Percentiles rank a stretch among this genome's conserved stretches.
Evolutionary conservation across 768 basidiomycete species (phyloP).

Genomic region (Amanita rubescens): DNA sequence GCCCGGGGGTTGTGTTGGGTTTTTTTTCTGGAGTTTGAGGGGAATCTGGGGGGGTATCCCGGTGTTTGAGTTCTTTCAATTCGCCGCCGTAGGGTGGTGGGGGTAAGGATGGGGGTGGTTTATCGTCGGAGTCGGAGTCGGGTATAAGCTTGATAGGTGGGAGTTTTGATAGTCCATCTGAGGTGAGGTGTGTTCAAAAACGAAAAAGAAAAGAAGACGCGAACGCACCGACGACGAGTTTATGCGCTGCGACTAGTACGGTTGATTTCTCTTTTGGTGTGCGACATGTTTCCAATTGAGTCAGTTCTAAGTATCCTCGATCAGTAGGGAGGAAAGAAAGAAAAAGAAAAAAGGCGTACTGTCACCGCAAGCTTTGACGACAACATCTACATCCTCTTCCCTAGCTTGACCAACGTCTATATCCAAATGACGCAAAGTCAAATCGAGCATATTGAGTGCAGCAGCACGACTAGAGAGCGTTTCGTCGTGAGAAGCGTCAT

Average conservation of each 20-base stretch:
- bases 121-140: slow-evolving; percentile 33
- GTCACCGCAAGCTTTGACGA: no score
- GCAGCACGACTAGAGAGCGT: slow-evolving; percentile 84
- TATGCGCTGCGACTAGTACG: slow-evolving; percentile 78
- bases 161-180: slow-evolving; percentile 71
- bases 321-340: no score
- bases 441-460: slow-evolving; percentile 86
- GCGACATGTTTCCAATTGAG: slow-evolving; percentile 31
- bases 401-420: slow-evolving; percentile 60
- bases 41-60: slow-evolving; percentile 12
- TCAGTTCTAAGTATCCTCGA: slow-evolving; percentile 49
- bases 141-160: slow-evolving; percentile 71
- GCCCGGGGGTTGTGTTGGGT: slow-evolving; percentile 18
- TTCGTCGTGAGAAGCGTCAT: slow-evolving; percentile 84
- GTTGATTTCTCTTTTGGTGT: slow-evolving; percentile 76
- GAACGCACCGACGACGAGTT: slow-evolving; percentile 71
- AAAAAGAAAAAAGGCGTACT: no score
- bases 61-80: neutral
- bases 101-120: slow-evolving; percentile 10
- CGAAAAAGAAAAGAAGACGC: neutral
- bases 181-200: neutral
- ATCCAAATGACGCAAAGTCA: slow-evolving; percentile 84
- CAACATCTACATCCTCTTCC: slow-evolving; percentile 37
- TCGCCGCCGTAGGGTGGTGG: neutral
- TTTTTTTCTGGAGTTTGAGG: slow-evolving; percentile 8